A percentile compares a stretch with the other conserved stretches of the same genome.
Evolutionary conservation across 1,284 basidiomycete species (phyloP).

Genomic region (Coriolopsis trogii): DNA sequence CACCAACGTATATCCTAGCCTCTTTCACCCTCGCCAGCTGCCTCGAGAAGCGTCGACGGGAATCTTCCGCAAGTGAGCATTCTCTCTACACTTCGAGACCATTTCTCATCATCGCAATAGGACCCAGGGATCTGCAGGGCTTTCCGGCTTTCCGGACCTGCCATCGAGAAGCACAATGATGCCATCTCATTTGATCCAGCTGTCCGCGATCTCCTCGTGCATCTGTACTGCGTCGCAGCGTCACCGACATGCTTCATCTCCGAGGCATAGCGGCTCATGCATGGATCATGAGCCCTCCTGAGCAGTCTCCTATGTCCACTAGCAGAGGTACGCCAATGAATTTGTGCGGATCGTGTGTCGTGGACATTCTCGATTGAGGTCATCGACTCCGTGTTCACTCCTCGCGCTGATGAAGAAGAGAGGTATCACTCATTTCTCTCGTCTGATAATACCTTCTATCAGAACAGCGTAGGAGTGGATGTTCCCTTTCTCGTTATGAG

Average conservation of each 20-base stretch:
- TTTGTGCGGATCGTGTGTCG: too few species aligned
- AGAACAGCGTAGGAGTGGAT: slow-evolving; percentile 10
- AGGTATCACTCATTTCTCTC: neutral
- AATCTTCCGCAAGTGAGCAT: slow-evolving; percentile 2
- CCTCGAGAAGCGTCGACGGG: slow-evolving; percentile 3
- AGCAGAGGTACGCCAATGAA: too few species aligned
- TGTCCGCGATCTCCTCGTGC: neutral
- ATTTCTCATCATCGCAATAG: slow-evolving; percentile 2
- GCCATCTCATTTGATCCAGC: slow-evolving; percentile 11
- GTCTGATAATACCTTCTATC: slow-evolving; percentile 12
- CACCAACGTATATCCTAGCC: slow-evolving; percentile 10
- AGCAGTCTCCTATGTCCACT: too few species aligned
- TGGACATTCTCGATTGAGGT: too few species aligned
- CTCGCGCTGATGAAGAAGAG: too few species aligned
- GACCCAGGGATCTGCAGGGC: slow-evolving; percentile 17
- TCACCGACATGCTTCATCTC: neutral
- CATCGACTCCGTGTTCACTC: too few species aligned
- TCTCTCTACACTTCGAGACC: slow-evolving; percentile 4
- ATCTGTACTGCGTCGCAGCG: neutral
- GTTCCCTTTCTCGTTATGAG: neutral
- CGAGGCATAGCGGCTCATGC: too few species aligned
- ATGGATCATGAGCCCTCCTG: too few species aligned
- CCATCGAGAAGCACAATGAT: slow-evolving; percentile 9
- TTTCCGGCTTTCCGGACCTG: slow-evolving; percentile 15
- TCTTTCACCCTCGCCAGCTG: slow-evolving; percentile 1